phyloP scores from a whole-genome alignment of 257 asterid species.

The Rauvolfia tetraphylla region DNA sequence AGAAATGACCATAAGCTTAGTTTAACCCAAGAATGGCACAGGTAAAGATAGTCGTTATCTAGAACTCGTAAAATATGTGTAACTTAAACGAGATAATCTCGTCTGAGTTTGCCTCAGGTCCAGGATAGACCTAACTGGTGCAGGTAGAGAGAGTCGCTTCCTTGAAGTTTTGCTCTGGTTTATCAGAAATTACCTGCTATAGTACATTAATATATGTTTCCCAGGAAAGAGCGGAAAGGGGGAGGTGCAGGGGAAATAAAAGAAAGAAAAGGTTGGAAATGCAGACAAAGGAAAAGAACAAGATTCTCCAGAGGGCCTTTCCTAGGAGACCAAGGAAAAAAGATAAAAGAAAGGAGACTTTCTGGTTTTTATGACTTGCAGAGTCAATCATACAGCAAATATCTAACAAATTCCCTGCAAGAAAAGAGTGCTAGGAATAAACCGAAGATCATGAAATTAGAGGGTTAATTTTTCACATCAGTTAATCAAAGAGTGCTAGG shows the following conservation, averaged over 20 bases:
- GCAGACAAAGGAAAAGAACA: neutral
- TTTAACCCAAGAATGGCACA: neutral
- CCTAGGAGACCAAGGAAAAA: conserved; percentile 1
- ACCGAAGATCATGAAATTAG: neutral
- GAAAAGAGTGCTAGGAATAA: neutral
- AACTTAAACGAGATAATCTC: too few relatives aligned
- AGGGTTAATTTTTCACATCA: neutral
- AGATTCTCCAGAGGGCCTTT: conserved; percentile 9
- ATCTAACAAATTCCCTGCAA: neutral
- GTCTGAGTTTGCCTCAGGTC: too few relatives aligned
- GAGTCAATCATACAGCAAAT: neutral
- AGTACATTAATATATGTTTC: neutral
- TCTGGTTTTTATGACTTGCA: conserved; percentile 1
- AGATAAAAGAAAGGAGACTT: conserved; percentile 8
- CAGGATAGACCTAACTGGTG: too few relatives aligned
- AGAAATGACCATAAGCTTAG: neutral
- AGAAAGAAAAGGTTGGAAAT: neutral
- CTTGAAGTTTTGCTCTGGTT: too few relatives aligned
- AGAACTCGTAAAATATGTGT: too few relatives aligned
- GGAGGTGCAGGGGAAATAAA: too few relatives aligned
- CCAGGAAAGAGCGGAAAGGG: neutral
- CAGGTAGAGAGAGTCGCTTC: too few relatives aligned
- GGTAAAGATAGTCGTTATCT: too few relatives aligned
- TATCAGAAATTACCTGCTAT: neutral
- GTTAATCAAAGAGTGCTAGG: neutral